Evolutionary conservation across 2,329 filamentous ascomycete genomes (phyloP).

Genomic region (Paracamarosporium sp.): DNA sequence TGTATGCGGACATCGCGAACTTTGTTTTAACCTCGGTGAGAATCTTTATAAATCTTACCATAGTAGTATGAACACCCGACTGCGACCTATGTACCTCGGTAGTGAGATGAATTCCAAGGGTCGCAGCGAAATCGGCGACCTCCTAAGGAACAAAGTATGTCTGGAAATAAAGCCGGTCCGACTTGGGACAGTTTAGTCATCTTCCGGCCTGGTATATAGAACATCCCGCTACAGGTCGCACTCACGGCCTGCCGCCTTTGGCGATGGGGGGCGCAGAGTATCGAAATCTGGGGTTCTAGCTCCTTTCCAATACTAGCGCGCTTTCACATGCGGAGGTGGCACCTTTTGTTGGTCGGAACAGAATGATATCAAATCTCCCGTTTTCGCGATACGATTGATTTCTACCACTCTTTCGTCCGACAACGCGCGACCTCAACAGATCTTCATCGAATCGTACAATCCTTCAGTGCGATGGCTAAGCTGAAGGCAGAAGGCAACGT

Average conservation of each 20-base stretch:
- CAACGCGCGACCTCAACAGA: neutral
- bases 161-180: neutral
- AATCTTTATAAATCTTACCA: no score
- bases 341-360: neutral
- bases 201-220: neutral
- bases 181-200: neutral
- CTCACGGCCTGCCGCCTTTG: neutral
- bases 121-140: no score
- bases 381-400: neutral
- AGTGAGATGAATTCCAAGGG: neutral
- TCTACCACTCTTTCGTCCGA: neutral
- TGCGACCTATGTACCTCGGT: neutral
- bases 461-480: neutral
- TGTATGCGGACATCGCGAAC: no score
- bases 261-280: neutral
- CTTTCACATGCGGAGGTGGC: conserved; percentile 8
- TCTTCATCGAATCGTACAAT: neutral
- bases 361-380: neutral
- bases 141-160: neutral
- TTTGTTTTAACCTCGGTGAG: no score
- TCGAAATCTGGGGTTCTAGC: neutral
- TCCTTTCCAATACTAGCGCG: neutral
- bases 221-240: neutral
- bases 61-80: no score
- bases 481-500: neutral